phyloP scores from a whole-genome alignment of 2,329 filamentous ascomycete species.

The Rhynchosporium agropyri region DNA sequence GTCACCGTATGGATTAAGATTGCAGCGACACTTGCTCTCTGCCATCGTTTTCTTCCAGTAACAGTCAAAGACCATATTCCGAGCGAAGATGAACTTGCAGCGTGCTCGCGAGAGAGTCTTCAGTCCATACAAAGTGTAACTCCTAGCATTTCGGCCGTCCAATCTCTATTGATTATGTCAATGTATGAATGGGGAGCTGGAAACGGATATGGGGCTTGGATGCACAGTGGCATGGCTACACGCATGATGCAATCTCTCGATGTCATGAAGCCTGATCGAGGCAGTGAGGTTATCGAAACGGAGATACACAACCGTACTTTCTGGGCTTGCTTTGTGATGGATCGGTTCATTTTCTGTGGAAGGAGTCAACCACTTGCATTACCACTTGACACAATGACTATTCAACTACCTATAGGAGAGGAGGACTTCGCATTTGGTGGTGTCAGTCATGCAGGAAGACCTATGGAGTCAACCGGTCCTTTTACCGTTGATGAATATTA shows the following conservation, averaged over 20 bases:
- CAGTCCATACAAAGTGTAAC: slow-evolving; percentile 33
- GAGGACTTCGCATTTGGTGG: slow-evolving; percentile 6
- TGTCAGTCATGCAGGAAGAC: neutral
- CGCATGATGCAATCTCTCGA: slow-evolving; percentile 42
- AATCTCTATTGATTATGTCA: slow-evolving; percentile 46
- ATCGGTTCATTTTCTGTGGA: slow-evolving; percentile 49
- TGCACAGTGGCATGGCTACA: slow-evolving; percentile 46
- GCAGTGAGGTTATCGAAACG: slow-evolving; percentile 32
- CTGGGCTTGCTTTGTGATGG: slow-evolving; percentile 52
- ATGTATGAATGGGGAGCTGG: slow-evolving; percentile 49
- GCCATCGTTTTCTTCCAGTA: neutral
- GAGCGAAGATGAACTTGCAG: neutral
- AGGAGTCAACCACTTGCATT: slow-evolving; percentile 41
- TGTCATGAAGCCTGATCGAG: slow-evolving; percentile 25
- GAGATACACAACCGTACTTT: slow-evolving; percentile 47
- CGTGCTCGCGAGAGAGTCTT: slow-evolving; percentile 34
- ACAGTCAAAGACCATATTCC: slow-evolving; percentile 14
- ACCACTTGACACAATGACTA: neutral
- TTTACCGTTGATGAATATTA: slow-evolving; percentile 33
- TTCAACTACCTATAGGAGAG: neutral
- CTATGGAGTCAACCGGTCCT: slow-evolving; percentile 24
- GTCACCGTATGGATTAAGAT: neutral
- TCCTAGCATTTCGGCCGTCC: slow-evolving; percentile 38
- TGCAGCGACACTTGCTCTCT: neutral
- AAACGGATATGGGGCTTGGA: slow-evolving; percentile 49